Conservation (phyloP, 176 grass and related monocot species). For the Oryza nivara region DNA sequence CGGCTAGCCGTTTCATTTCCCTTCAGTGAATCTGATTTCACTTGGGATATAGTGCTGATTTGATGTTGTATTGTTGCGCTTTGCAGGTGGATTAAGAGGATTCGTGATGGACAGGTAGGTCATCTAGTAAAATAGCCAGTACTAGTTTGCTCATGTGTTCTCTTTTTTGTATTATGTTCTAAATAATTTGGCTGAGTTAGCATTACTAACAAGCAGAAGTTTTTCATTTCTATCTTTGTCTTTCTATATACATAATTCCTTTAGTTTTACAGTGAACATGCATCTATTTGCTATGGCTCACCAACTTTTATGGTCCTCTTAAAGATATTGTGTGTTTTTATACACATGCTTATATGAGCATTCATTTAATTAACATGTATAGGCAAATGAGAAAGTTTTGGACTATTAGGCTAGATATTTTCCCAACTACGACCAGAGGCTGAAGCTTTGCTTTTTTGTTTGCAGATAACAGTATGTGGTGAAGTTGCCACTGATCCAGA, state of each 20-base stretch:
- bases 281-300: background rate
- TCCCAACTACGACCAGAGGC: constrained; percentile 4
- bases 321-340: constrained; percentile 4
- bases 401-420: background rate
- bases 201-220: background rate
- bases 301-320: background rate
- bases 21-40: constrained; percentile 29
- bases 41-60: constrained; percentile 31
- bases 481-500: constrained; percentile 63
- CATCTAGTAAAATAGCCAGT: background rate
- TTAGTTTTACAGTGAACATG: background rate
- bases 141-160: background rate
- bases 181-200: background rate
- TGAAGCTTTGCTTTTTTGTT: constrained; percentile 15
- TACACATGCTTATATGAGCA: background rate
- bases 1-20: background rate
- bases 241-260: background rate
- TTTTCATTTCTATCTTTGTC: background rate
- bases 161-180: background rate
- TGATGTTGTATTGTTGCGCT: background rate
- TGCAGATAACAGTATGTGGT: constrained; percentile 74
- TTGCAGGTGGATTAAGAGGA: constrained; percentile 87
- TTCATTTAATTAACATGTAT: background rate
- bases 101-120: constrained; percentile 78
- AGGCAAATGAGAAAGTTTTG: background rate